phyloP scores from a whole-genome alignment of 345 rosid species.

The Boechera divaricarpa region DNA sequence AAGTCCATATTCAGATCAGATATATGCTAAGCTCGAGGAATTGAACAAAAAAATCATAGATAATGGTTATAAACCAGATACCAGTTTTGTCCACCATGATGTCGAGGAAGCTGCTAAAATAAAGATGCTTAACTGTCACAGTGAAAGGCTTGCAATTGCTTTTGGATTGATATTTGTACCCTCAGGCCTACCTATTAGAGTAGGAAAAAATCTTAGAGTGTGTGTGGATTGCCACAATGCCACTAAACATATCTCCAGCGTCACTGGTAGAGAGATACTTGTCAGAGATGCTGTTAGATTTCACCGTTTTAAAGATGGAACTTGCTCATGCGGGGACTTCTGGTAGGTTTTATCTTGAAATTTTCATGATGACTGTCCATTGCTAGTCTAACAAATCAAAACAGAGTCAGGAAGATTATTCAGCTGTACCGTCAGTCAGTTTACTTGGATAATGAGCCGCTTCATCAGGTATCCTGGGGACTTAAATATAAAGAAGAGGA shows the following conservation, averaged over 20 bases:
- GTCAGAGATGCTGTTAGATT: conserved; percentile 91
- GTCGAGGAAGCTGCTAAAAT: conserved; percentile 71
- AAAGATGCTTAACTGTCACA: conserved; percentile 88
- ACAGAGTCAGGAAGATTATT: conserved; percentile 26
- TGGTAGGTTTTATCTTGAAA: conserved; percentile 57
- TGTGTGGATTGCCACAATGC: conserved; percentile 92
- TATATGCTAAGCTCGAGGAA: conserved; percentile 71
- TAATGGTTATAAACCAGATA: conserved; percentile 81
- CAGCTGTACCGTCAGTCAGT: neutral
- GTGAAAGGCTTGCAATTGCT: conserved; percentile 94
- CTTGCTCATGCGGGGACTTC: conserved; percentile 94
- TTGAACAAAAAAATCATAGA: conserved; percentile 63
- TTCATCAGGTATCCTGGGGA: conserved; percentile 9
- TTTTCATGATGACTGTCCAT: conserved; percentile 22
- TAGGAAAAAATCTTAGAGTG: conserved; percentile 84
- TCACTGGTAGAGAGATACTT: conserved; percentile 84
- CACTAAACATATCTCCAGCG: conserved; percentile 84
- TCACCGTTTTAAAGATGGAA: conserved; percentile 88
- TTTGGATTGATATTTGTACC: conserved; percentile 84
- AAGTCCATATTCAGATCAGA: conserved; percentile 68
- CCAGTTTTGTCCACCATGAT: conserved; percentile 74
- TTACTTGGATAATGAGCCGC: conserved; percentile 24
- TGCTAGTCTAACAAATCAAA: conserved; percentile 22
- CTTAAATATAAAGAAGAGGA: conserved; percentile 40
- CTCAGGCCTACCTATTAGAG: conserved; percentile 65